These are phyloP conservation scores for Spirogloea muscicola DNA, from an alignment of 139 green algal genomes.

Conservation along the genomic window DNA sequence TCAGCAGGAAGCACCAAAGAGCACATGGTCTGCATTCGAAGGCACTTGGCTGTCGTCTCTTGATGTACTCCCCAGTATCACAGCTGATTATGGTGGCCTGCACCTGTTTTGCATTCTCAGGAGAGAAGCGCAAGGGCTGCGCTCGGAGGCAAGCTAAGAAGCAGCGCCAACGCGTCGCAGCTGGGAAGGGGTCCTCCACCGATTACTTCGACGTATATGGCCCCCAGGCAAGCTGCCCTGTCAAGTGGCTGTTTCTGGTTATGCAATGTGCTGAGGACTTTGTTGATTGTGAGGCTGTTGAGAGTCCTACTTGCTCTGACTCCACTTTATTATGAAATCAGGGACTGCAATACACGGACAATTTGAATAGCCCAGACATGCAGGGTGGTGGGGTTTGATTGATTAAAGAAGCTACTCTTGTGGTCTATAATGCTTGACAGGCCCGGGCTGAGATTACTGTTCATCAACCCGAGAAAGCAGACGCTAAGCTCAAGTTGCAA, in stretches of 20 bases:
- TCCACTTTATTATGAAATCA: too few species aligned
- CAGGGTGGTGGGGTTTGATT: neutral
- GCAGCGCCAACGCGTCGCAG: conserved; percentile 12
- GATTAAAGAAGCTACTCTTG: neutral
- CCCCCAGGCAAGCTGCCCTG: conserved; percentile 6
- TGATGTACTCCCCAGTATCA: too few species aligned
- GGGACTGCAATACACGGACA: too few species aligned
- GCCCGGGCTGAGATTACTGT: neutral
- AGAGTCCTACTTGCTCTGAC: neutral
- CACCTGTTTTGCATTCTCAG: too few species aligned
- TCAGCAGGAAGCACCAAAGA: too few species aligned
- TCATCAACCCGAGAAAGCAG: neutral
- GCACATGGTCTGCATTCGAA: too few species aligned
- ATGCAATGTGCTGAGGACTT: neutral
- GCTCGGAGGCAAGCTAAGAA: conserved; percentile 19
- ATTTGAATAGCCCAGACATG: neutral
- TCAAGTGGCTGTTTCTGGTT: neutral
- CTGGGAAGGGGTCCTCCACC: conserved; percentile 8
- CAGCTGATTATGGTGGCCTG: too few species aligned
- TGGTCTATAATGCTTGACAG: conserved; percentile 1
- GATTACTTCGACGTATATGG: conserved; percentile 40
- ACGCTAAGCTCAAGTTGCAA: conserved; percentile 2
- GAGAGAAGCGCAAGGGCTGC: too few species aligned
- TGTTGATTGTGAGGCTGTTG: neutral
- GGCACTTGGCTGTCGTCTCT: too few species aligned